phyloP scores from a whole-genome alignment of 495 filamentous ascomycete species.

The Neurospora pannonica region DNA sequence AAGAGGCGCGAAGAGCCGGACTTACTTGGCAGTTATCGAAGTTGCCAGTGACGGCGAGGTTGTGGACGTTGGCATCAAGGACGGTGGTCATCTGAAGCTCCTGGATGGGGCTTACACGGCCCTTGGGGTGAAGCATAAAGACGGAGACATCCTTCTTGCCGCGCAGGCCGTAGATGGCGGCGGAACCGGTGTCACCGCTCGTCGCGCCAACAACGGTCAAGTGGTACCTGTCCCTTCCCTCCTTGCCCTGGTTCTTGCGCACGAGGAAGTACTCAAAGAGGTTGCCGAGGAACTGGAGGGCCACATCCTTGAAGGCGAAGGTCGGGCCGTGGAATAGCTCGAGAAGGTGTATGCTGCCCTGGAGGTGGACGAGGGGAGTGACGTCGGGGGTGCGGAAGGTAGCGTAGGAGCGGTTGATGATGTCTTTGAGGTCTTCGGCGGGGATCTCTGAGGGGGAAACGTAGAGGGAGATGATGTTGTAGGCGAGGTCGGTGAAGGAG shows the following conservation, averaged over 20 bases:
- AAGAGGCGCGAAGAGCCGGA: background rate
- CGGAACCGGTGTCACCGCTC: constrained; percentile 87
- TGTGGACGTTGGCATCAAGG: constrained; percentile 80
- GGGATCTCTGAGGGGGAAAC: constrained; percentile 80
- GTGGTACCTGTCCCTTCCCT: constrained; percentile 65
- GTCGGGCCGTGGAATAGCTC: constrained; percentile 98
- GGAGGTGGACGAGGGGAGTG: constrained; percentile 62
- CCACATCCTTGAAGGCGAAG: constrained; percentile 91
- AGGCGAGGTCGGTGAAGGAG: constrained; percentile 69
- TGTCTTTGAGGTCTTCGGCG: constrained; percentile 61
- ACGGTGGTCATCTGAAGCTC: constrained; percentile 94
- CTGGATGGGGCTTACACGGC: constrained; percentile 74
- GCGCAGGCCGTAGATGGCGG: constrained; percentile 93
- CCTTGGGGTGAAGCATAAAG: constrained; percentile 81
- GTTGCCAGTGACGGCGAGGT: constrained; percentile 72
- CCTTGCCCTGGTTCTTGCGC: constrained; percentile 67
- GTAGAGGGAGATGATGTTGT: constrained; percentile 66
- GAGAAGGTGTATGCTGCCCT: constrained; percentile 68
- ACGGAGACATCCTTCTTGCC: constrained; percentile 94
- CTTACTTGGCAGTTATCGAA: constrained; percentile 89
- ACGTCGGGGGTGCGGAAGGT: constrained; percentile 72
- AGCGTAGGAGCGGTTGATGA: constrained; percentile 71
- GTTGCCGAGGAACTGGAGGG: constrained; percentile 86
- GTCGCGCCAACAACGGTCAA: constrained; percentile 88
- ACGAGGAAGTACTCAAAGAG: constrained; percentile 93